Evolutionary conservation across 2,329 filamentous ascomycete genomes (phyloP).

Genomic region (Paecilomyces dactylethromorphus): DNA sequence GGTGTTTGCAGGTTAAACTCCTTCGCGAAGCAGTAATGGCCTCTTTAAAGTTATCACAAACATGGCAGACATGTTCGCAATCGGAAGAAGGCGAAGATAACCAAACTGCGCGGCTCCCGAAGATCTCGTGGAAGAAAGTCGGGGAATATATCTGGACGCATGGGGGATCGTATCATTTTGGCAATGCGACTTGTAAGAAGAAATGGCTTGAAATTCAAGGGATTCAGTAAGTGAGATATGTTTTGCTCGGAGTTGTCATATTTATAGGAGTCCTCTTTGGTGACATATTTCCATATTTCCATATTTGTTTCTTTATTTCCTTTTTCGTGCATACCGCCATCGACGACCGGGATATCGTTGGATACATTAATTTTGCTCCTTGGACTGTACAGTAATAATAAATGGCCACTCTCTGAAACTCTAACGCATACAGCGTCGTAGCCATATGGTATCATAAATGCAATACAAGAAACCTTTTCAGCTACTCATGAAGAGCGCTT

Average conservation of each 20-base stretch:
- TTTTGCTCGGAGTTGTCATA: neutral
- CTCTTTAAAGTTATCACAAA: constrained; percentile 12
- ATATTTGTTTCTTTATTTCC: neutral
- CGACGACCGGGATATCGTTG: neutral
- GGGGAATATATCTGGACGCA: constrained; percentile 46
- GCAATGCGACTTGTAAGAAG: constrained; percentile 56
- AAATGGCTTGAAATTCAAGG: constrained; percentile 49
- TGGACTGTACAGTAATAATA: neutral
- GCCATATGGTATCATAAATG: neutral
- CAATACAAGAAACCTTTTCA: no score
- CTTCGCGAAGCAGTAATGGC: constrained; percentile 33
- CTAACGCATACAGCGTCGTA: neutral
- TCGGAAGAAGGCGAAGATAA: neutral
- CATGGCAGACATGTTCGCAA: constrained; percentile 2
- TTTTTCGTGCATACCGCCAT: neutral
- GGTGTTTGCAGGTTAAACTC: constrained; percentile 26
- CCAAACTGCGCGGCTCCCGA: constrained; percentile 23
- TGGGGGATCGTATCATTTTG: constrained; percentile 54
- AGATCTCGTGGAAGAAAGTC: constrained; percentile 55
- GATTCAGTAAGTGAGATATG: constrained; percentile 8
- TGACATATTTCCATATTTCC: no score
- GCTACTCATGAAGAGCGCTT: neutral
- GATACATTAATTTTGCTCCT: neutral
- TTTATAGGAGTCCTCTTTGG: no score
- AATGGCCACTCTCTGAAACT: neutral